phyloP scores from a whole-genome alignment of 225 moss, liverwort and hornwort genomes.

The Physcomitrium patens region DNA sequence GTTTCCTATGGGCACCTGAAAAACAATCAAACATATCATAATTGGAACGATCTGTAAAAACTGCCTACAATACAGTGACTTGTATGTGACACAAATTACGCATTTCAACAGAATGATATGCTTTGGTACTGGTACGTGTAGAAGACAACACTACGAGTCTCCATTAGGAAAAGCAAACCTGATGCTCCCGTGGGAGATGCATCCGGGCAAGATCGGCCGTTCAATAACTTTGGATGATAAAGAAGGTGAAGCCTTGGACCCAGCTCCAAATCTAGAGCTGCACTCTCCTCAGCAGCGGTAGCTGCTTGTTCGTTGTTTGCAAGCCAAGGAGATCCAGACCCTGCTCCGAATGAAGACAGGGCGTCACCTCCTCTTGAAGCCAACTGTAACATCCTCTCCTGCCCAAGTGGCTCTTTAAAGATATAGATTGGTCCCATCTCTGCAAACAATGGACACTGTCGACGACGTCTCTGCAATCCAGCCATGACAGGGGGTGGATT shows the following conservation, averaged over 20 bases:
- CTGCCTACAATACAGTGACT: constrained; percentile 2
- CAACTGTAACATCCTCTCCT: constrained; percentile 76
- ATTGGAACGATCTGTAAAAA: constrained; percentile 5
- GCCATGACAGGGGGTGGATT: constrained; percentile 96
- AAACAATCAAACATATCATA: constrained; percentile 14
- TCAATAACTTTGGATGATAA: constrained; percentile 89
- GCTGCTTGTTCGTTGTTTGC: constrained; percentile 80
- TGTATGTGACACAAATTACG: not conserved
- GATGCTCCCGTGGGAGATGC: constrained; percentile 88
- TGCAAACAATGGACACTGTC: constrained; percentile 91
- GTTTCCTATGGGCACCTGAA: constrained; percentile 84
- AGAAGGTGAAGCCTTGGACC: constrained; percentile 86
- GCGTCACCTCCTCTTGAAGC: constrained; percentile 84
- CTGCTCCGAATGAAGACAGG: constrained; percentile 78
- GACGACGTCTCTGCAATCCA: constrained; percentile 85
- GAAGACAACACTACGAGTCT: not conserved
- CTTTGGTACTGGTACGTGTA: not conserved
- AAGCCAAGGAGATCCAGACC: constrained; percentile 89
- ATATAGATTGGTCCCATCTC: constrained; percentile 97
- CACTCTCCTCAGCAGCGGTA: constrained; percentile 77
- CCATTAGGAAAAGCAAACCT: constrained; percentile 50
- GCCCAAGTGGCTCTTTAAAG: constrained; percentile 90
- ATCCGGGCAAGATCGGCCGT: constrained; percentile 86
- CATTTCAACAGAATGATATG: constrained; percentile 3
- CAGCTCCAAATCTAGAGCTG: constrained; percentile 78